Base-by-base conservation (phyloP, 164 flowering plant genomes). In the Euptelea pleiosperma region DNA sequence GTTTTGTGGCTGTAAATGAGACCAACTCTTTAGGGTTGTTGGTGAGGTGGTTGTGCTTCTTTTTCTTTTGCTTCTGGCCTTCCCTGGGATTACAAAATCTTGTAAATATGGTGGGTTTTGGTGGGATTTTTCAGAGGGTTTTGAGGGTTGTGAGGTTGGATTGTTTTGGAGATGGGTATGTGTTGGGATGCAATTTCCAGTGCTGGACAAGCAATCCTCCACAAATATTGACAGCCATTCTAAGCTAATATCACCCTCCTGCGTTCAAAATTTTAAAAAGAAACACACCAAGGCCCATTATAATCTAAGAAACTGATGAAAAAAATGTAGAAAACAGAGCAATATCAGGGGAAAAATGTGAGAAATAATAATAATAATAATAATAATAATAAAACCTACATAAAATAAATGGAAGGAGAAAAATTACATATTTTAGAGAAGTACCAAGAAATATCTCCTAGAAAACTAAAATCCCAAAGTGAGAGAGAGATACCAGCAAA, bases 161-260 rank as follows among this genome's bases (percentile, higher is more conserved):
- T 19, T 70, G 55, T 35, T 40, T n/a, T 18, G 37, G 28, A 26
- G 30, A 21, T 34, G 40, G 25, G 28, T n/a, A n/a, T 24, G 34
- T 43, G 53, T 24, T 14, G 79, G 74, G 16, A 70, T 58, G 60
- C 74, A 63, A 49, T 58, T 69, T 30, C 79, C 81, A 48, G 52
- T 62, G 74, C 76, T 70, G 26, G 82, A 68, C 25, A 82, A 71
- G 51, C 82, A 82, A 65, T 82, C 87, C 40, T 82, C 87, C 0
- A 80, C 79, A 54, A 74, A 80, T 24, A 69, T 50, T 55, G 87
- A 80, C 2, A 82, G 70, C 87, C 87, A 82, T 52, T 82, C 87
- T 33, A 82, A 46, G 57, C 73, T 69, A 6, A 73, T 69, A 65
- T 82, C 83, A 34, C 40, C 74, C 66, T 79, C 83, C 84, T 79